Base-by-base conservation (phyloP, 1,284 basidiomycete genomes). In the Serendipita sp. region DNA sequence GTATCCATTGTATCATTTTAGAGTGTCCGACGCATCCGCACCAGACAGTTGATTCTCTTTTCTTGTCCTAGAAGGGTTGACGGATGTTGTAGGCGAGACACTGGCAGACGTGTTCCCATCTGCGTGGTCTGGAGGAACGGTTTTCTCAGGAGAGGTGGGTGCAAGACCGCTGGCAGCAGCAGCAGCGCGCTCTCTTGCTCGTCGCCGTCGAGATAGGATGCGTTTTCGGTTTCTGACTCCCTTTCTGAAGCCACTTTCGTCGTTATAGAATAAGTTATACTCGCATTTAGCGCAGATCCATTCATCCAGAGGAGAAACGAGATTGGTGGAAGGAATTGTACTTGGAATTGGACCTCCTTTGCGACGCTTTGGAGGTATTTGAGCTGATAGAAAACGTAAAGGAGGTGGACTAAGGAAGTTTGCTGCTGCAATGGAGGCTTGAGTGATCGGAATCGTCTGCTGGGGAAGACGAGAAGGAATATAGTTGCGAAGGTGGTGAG, bases 211-310 rank as follows among this genome's bases (percentile, higher is more conserved):
- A 69, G 78, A 78, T 68, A 93, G 73, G 63, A 92, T 85, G 77
- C 85, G 85, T 76, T 90, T 91, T 65, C 91, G 76, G 67, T 79
- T 83, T 71, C 82, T 76, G 65, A 93, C 77, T 42, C 86, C 87
- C 38, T 80, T 76, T 65, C 80, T 75, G 71, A 82, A 85, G 65
- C 79, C 80, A 61, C 70, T 67, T 30, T 85, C 83, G 64, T 87
- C 87, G 8, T 88, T 87, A 71, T 88, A 94, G 71, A 91, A 92
- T 64, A 94, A 72, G 66, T 82, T 78, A 71, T 91, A 91, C 73
- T 93, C 91, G 76, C 91, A 94, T 69, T 87, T 87, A 66, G 85
- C 81, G 71, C 91, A 94, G 66, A 93, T 86, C 85, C 89, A 93
- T 71, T 93, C 91, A 38, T 91, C 89, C 61, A 61, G 60, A 17